Evolutionary conservation across 306 rosid genomes (phyloP).

Genomic region (Sechiopsis laciniata): DNA sequence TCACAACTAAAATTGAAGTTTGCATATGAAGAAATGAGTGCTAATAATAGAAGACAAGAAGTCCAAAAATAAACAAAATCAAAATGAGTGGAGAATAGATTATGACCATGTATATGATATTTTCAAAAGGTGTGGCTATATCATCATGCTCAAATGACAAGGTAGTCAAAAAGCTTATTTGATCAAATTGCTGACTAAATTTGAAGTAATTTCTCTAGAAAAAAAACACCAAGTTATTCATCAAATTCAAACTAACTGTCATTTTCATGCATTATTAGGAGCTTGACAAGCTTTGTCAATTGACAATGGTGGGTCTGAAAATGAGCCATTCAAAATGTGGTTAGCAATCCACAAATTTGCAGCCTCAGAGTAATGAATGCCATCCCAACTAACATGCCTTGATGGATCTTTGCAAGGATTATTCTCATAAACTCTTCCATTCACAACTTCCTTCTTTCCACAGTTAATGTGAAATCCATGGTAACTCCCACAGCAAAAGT

Average conservation of each 20-base stretch:
- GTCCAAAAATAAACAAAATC: not conserved
- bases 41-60: not conserved
- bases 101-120: not conserved
- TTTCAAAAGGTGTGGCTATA: conserved; percentile 9
- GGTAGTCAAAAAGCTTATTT: not conserved
- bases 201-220: not conserved
- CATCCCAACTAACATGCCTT: conserved; percentile 75
- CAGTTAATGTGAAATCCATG: conserved; percentile 53
- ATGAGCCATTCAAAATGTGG: conserved; percentile 47
- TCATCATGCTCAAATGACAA: conserved; percentile 4
- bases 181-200: not conserved
- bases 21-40: not conserved
- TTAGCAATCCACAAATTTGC: conserved; percentile 61
- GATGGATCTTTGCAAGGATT: conserved; percentile 63
- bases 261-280: conserved; percentile 14
- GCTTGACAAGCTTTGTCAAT: conserved; percentile 47
- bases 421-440: conserved; percentile 68
- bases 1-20: not conserved
- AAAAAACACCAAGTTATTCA: not conserved
- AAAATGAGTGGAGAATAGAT: not conserved
- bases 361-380: conserved; percentile 78
- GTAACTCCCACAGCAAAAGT: conserved; percentile 74
- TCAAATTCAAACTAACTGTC: not conserved
- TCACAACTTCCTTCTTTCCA: conserved; percentile 52
- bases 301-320: conserved; percentile 65